phyloP scores from a whole-genome alignment of 768 basidiomycete species.

The Leccinum sublutescens region DNA sequence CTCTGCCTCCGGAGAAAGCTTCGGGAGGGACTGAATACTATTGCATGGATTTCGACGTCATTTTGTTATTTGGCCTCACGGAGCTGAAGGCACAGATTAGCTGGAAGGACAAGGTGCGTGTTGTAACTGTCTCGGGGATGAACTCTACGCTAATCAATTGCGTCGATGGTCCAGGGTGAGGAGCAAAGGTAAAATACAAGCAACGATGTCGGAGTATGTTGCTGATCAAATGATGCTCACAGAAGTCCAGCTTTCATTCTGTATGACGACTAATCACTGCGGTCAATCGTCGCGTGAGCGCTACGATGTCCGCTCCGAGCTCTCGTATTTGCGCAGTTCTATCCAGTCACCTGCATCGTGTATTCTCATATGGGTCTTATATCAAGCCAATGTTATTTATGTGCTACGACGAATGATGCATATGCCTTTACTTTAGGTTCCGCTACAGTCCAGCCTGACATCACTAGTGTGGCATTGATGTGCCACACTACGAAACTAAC shows the following conservation, averaged over 20 bases:
- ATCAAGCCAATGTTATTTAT: background rate
- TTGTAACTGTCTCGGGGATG: background rate
- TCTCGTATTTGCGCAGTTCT: background rate
- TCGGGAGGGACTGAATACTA: constrained; percentile 11
- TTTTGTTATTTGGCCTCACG: constrained; percentile 41
- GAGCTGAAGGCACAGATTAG: constrained; percentile 46
- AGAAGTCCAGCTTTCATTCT: constrained; percentile 24
- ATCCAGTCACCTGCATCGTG: background rate
- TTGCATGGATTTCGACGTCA: constrained; percentile 29
- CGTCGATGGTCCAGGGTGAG: constrained; percentile 10
- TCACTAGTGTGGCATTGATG: background rate
- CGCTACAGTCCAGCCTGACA: too few species aligned
- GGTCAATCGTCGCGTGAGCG: background rate
- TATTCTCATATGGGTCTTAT: background rate
- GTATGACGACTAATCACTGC: constrained; percentile 15
- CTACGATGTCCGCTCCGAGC: background rate
- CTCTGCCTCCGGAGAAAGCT: background rate
- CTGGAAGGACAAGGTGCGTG: constrained; percentile 36
- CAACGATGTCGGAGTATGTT: background rate
- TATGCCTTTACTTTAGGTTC: too few species aligned
- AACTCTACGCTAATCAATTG: too few species aligned
- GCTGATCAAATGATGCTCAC: background rate
- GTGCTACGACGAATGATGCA: too few species aligned
- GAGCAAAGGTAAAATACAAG: constrained; percentile 12
- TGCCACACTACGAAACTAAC: background rate